Evolutionary conservation across 108 stramenopile species (phyloP).

Genomic region (Chaetoceros muelleri): DNA sequence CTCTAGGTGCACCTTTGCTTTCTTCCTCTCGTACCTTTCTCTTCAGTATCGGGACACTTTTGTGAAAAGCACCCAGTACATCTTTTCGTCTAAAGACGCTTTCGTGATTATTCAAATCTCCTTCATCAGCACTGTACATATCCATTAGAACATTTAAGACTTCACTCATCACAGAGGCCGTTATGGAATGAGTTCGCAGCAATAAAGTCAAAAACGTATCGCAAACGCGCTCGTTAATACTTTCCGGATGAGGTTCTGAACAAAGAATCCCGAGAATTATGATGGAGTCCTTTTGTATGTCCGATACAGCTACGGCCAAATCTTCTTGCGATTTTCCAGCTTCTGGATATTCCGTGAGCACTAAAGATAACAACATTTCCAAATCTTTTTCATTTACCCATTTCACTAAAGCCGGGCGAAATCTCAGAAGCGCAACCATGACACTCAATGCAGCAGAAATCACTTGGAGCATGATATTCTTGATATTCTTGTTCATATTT

Average conservation of each 20-base stretch:
- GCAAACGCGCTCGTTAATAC: neutral
- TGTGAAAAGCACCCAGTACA: conserved; percentile 27
- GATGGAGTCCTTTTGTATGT: neutral
- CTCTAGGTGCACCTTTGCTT: conserved; percentile 1
- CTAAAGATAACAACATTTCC: neutral
- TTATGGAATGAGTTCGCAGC: neutral
- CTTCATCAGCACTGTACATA: conserved; percentile 24
- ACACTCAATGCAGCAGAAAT: neutral
- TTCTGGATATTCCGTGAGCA: neutral
- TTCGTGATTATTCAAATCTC: conserved; percentile 46
- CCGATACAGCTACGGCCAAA: neutral
- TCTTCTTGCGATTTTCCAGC: neutral
- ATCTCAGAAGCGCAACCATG: neutral
- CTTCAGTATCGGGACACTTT: conserved; percentile 26
- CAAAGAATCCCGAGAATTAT: neutral
- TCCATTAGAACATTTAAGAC: conserved; percentile 51
- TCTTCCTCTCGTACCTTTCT: conserved; percentile 12
- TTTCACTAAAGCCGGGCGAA: neutral
- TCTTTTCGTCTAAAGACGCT: conserved; percentile 27
- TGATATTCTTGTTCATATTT: neutral
- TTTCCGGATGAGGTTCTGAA: neutral
- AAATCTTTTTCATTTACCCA: neutral
- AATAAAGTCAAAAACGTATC: neutral
- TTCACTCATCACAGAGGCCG: conserved; percentile 18
- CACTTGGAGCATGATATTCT: neutral